Base-by-base conservation (phyloP, 2,329 filamentous ascomycete species). In the Trichoderma simmonsii region DNA sequence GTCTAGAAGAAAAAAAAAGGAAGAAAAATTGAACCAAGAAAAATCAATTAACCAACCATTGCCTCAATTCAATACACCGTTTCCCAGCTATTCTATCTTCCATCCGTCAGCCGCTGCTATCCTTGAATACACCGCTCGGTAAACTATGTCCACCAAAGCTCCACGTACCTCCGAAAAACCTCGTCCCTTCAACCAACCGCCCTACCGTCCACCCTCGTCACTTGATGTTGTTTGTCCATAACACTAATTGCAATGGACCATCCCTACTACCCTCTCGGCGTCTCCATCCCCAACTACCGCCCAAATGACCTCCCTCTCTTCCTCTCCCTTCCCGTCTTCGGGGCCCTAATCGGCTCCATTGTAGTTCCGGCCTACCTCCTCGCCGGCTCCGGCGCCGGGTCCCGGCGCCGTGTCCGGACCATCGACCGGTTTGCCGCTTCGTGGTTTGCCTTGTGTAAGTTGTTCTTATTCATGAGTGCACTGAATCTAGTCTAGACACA, bases 391-490 rank as follows among this genome's bases (percentile, higher is more conserved):
- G 51, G 54, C 34, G 65, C 69, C 6, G 74, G 73, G 66, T 74
- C 75, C 60, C 73, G 65, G 18, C 57, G 72, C 34, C 67, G 73
- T 21, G 71, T 80, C 63, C 75, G 78, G 21, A 34, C 75, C 1
- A 71, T 79, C 21, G 85, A 87, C 15, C 81, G 83, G 71, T 81
- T 83, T 36, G 80, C 83, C 7, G 81, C 86, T 4, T 81, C 81
- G 15, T 90, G 88, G 88, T 90, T 89, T 75, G 80, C 85, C 2
- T 74, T 88, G 59, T 89, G 88, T 89, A 76, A 77, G 86, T 18
- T 51, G 11, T 0, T 24, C 24, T 12, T 24, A 24, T 6, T 51
- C n/a, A 24, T 9, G n/a, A 24, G 24, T 26, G n/a, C n/a, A 14
- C 34, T 15, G 9, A 9, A 36, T 36, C 11, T 8, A 18, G 12